Percentiles rank a stretch among this genome's conserved stretches.
Evolutionary conservation across 352 stramenopile species (phyloP).

Genomic region (Blastocystis sp.): DNA sequence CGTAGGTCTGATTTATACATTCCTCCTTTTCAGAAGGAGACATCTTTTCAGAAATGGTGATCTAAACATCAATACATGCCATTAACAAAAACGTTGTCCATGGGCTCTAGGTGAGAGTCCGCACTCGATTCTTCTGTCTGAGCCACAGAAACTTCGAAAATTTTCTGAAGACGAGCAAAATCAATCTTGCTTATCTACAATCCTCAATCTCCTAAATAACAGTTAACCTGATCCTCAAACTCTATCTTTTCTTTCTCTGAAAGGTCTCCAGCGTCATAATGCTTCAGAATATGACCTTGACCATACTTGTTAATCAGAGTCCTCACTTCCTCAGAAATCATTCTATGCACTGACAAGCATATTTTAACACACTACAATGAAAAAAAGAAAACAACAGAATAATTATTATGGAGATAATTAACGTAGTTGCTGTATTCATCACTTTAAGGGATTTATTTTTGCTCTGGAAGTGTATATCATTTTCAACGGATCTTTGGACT

Average conservation of each 20-base stretch:
- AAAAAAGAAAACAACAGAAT: too few relatives aligned
- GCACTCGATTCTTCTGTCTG: not conserved
- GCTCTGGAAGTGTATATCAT: too few relatives aligned
- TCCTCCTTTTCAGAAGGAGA: conserved; percentile 4
- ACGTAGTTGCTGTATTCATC: too few relatives aligned
- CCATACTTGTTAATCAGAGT: conserved; percentile 20
- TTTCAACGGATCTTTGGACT: too few relatives aligned
- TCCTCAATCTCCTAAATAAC: not conserved
- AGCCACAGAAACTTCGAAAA: conserved; percentile 27
- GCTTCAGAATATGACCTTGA: conserved; percentile 52
- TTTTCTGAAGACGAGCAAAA: conserved; percentile 37
- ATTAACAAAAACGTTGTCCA: conserved; percentile 2
- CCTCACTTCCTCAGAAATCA: conserved; percentile 59
- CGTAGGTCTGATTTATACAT: conserved; percentile 65
- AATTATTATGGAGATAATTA: too few relatives aligned
- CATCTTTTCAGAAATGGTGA: conserved; percentile 38
- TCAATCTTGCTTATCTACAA: conserved; percentile 53
- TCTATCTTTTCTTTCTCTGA: conserved; percentile 6
- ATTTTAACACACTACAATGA: too few relatives aligned
- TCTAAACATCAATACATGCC: not conserved
- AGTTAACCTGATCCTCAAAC: conserved; percentile 18
- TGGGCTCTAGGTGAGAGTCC: conserved; percentile 22
- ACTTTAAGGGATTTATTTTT: too few relatives aligned
- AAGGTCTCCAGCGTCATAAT: conserved; percentile 37
- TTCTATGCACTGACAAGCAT: not conserved